A percentile compares a stretch with the other conserved stretches of the same genome.
Evolutionary conservation across 805 yeast genomes (phyloP).

Genomic region (Metschnikowia hibisci): DNA sequence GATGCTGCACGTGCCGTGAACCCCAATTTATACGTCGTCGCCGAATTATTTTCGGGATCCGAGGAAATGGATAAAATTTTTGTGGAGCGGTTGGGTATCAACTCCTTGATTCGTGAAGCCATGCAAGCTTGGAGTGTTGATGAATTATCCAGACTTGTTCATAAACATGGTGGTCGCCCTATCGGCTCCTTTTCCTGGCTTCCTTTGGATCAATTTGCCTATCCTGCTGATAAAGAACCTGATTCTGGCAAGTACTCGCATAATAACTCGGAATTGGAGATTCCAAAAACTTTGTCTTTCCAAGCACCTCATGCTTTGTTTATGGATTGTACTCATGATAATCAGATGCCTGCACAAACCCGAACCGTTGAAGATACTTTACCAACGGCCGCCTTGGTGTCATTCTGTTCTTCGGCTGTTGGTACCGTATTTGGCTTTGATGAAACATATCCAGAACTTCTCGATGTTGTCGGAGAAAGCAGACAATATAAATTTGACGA

Average conservation of each 20-base stretch:
- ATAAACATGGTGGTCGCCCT: constrained; percentile 92
- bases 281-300: constrained; percentile 62
- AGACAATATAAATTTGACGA: constrained; percentile 53
- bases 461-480: constrained; percentile 76
- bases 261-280: constrained; percentile 57
- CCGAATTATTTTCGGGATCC: constrained; percentile 90
- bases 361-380: constrained; percentile 92
- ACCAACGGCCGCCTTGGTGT: constrained; percentile 91
- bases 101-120: constrained; percentile 89
- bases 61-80: constrained; percentile 86
- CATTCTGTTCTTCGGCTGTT: constrained; percentile 88
- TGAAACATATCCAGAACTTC: constrained; percentile 78
- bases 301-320: constrained; percentile 89
- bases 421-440: constrained; percentile 95
- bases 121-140: constrained; percentile 93
- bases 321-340: constrained; percentile 98
- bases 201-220: constrained; percentile 71
- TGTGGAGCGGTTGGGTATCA: constrained; percentile 86
- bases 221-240: constrained; percentile 51
- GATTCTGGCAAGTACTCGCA: constrained; percentile 21
- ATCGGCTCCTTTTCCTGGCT: constrained; percentile 85
- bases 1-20: constrained; percentile 84
- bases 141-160: constrained; percentile 81
- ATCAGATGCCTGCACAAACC: constrained; percentile 82
- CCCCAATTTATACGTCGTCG: constrained; percentile 87